Conservation (phyloP, 1,139 yeast species). For the Yarrowia galli region DNA sequence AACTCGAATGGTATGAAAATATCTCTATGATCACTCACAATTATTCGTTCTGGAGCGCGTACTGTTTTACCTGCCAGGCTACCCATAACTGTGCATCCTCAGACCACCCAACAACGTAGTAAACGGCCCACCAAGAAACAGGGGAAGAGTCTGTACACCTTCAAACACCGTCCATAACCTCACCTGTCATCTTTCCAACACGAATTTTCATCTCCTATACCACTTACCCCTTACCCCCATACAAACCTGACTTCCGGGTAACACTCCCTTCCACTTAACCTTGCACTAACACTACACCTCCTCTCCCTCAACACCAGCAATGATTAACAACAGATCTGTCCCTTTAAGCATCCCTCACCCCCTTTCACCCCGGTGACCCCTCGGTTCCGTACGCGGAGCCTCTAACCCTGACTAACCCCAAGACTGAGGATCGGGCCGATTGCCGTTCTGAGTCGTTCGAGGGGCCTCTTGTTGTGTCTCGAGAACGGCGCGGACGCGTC, state of each 20-base stretch:
- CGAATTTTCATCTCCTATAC: background rate
- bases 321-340: background rate
- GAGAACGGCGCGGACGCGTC: background rate
- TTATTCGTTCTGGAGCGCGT: too few relatives aligned
- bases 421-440: background rate
- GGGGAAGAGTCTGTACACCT: too few relatives aligned
- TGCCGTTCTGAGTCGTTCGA: background rate
- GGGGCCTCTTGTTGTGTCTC: background rate
- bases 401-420: slow-evolving; percentile 6
- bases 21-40: too few relatives aligned
- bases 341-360: background rate
- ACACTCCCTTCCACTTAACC: background rate
- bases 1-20: too few relatives aligned
- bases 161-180: too few relatives aligned
- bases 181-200: too few relatives aligned
- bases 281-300: background rate
- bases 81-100: too few relatives aligned
- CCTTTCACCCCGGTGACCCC: slow-evolving; percentile 6
- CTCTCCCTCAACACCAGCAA: slow-evolving; percentile 2
- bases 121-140: too few relatives aligned
- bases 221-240: background rate
- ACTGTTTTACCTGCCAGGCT: too few relatives aligned
- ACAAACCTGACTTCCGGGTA: slow-evolving; percentile 1
- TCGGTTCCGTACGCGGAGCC: slow-evolving; percentile 11
- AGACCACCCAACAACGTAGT: too few relatives aligned